Evolutionary conservation across 1,284 basidiomycete genomes (phyloP).

Genomic region (Ustilago shanxiensis): DNA sequence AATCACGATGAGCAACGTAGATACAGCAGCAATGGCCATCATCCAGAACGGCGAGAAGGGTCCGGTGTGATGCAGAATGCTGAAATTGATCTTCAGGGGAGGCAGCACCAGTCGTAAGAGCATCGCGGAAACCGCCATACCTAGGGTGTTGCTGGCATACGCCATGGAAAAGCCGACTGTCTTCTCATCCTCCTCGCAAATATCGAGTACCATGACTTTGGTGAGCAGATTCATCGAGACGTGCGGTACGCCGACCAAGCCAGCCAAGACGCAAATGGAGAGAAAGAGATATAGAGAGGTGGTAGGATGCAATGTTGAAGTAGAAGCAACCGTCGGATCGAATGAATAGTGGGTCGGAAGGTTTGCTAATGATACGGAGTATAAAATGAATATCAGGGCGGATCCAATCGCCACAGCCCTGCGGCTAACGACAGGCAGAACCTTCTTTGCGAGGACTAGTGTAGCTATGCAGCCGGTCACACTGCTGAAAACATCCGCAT

Average conservation of each 20-base stretch:
- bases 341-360: slow-evolving; percentile 48
- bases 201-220: slow-evolving; percentile 45
- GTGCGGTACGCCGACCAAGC: slow-evolving; percentile 23
- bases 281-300: slow-evolving; percentile 18
- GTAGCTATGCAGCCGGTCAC: slow-evolving; percentile 17
- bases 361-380: not conserved
- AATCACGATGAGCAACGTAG: slow-evolving; percentile 3
- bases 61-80: slow-evolving; percentile 33
- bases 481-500: slow-evolving; percentile 13
- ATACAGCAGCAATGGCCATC: not conserved
- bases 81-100: slow-evolving; percentile 30
- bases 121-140: slow-evolving; percentile 21
- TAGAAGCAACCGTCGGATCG: slow-evolving; percentile 24
- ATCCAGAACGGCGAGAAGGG: slow-evolving; percentile 45
- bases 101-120: slow-evolving; percentile 26
- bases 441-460: slow-evolving; percentile 21
- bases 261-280: not conserved
- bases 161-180: slow-evolving; percentile 24
- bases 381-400: not conserved
- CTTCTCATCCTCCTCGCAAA: slow-evolving; percentile 33
- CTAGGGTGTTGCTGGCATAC: slow-evolving; percentile 19
- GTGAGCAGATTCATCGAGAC: slow-evolving; percentile 12
- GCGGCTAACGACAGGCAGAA: slow-evolving; percentile 33
- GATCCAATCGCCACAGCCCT: slow-evolving; percentile 11
- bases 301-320: slow-evolving; percentile 32